Base-by-base conservation (phyloP, 2,329 filamentous ascomycete genomes). In the Aspergillus neoniger region DNA sequence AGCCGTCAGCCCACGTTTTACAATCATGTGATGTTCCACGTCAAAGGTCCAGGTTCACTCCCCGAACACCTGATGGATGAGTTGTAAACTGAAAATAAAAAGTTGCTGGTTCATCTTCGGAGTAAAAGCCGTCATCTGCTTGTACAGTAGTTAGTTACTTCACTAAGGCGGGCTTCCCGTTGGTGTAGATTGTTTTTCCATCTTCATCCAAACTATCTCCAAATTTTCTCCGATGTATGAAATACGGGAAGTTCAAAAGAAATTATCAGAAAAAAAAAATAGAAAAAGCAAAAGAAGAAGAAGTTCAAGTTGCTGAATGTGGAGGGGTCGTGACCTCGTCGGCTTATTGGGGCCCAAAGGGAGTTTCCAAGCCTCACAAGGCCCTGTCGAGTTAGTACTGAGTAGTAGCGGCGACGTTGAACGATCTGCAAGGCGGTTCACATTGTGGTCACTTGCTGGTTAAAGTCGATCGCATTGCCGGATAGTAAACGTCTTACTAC, bases 1-100 rank as follows among this genome's bases (percentile, higher is more conserved):
- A 14, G 39, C 53, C 53, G 39, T 55, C 53, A 55, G 53, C 50
- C 63, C 69, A 72, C 66, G 68, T 71, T 71, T 69, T 60, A 60
- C 61, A 66, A 69, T 70, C 70, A 72, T 68, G 70, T 72, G 69
- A 72, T 71, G 56, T 62, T 63, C 51, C 60, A 61, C 51, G 47
- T 63, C 52, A 44, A 36, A 58, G 51, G 57, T 54, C 59, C 51
- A 30, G 30, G 32, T 51, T 28, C 28, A n/a, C 12, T 12, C 19
- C 17, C 10, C 23, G 52, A 57, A 58, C 58, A 58, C 38, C 60
- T 63, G 55, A 60, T 57, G 30, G 55, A 55, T 61, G 62, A 62
- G 59, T 60, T 62, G 63, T 61, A 50, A 36, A 36, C 5, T 36
- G 12, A 14, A 15, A 36, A 63, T 15, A 14, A 14, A 36, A 36